Percentiles rank a stretch among this genome's conserved stretches.
These are phyloP conservation scores for Diaporthe longicolla DNA, from an alignment of 2,329 filamentous ascomycete genomes.

Conservation along the genomic window DNA sequence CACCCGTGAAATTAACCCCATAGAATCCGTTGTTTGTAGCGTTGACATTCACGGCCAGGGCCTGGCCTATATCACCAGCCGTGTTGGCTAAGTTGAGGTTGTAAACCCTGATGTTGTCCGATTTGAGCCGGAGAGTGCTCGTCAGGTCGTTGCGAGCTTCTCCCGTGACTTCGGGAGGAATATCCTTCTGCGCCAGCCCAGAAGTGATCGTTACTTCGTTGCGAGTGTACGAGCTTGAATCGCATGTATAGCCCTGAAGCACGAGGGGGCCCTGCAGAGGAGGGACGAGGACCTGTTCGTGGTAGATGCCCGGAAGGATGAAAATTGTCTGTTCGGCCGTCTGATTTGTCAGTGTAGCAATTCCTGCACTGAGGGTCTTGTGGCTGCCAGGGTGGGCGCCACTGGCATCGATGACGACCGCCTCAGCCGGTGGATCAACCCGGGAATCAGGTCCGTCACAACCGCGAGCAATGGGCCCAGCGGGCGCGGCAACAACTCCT, in stretches of 20 bases:
- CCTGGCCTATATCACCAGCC: constrained; percentile 30
- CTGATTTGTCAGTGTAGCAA: constrained; percentile 16
- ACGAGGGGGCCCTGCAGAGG: constrained; percentile 25
- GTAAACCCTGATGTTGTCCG: constrained; percentile 27
- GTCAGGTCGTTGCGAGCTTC: constrained; percentile 31
- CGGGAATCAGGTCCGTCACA: constrained; percentile 15
- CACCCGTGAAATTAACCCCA: constrained; percentile 19
- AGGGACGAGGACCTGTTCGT: constrained; percentile 24
- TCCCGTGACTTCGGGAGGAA: constrained; percentile 2
- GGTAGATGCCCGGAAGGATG: constrained; percentile 26
- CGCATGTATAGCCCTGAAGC: constrained; percentile 31
- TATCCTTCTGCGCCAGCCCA: constrained; percentile 20
- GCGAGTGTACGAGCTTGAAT: constrained; percentile 13
- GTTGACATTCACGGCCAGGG: constrained; percentile 35
- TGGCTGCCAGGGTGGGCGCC: constrained; percentile 14
- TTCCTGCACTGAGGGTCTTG: constrained; percentile 14
- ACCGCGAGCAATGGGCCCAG: background rate
- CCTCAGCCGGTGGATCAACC: background rate
- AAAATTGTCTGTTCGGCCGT: constrained; percentile 21
- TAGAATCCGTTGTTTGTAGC: constrained; percentile 33
- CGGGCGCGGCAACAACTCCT: background rate
- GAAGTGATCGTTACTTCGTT: constrained; percentile 30
- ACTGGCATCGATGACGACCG: constrained; percentile 22
- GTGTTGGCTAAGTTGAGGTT: constrained; percentile 33
- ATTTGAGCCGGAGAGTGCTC: constrained; percentile 14